Evolutionary conservation across 805 yeast genomes (phyloP).

Genomic region (Yarrowia sp.): DNA sequence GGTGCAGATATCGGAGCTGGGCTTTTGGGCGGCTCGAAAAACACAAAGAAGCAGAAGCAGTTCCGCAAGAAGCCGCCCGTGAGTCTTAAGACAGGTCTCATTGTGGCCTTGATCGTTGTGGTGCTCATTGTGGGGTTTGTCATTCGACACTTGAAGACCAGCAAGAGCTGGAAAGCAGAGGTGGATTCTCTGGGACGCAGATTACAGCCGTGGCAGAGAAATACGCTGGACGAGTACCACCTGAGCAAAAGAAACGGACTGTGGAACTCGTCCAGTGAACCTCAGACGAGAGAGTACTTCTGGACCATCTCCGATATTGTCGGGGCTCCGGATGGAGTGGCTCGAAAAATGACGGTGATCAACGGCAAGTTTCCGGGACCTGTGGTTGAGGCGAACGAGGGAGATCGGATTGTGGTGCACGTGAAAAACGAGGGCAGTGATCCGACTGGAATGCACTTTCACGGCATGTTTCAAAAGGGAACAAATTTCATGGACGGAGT

Average conservation of each 20-base stretch:
- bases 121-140: constrained; percentile 5
- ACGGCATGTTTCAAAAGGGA: constrained; percentile 50
- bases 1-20: constrained; percentile 13
- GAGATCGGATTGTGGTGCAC: constrained; percentile 41
- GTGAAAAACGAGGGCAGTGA: constrained; percentile 44
- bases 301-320: constrained; percentile 32
- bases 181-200: constrained; percentile 13
- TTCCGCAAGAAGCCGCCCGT: background rate
- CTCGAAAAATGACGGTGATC: constrained; percentile 41
- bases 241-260: constrained; percentile 29
- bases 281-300: constrained; percentile 31
- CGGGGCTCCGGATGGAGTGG: constrained; percentile 34
- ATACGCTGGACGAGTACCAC: constrained; percentile 35
- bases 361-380: constrained; percentile 56
- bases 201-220: constrained; percentile 36
- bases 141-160: background rate
- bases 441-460: constrained; percentile 51
- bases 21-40: background rate
- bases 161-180: background rate
- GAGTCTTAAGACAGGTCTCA: constrained; percentile 1
- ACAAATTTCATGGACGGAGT: constrained; percentile 54
- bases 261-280: constrained; percentile 28
- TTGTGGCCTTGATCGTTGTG: background rate
- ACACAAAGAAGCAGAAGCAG: background rate
- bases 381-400: constrained; percentile 43